Evolutionary conservation across 768 basidiomycete genomes (phyloP).

Genomic region (Ramaria rubella): DNA sequence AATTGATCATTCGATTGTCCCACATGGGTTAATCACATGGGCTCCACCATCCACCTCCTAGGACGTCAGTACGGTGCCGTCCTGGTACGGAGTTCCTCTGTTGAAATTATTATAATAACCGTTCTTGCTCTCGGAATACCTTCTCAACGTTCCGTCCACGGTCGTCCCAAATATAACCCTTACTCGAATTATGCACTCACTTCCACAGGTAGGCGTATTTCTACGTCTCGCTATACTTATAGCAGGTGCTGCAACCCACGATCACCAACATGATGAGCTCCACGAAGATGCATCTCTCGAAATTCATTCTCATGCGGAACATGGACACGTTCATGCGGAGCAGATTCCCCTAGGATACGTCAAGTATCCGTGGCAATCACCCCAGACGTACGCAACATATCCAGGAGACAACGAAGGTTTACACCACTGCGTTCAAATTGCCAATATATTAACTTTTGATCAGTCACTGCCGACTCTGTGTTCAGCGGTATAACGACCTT

Average conservation of each 20-base stretch:
- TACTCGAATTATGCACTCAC: conserved; percentile 2
- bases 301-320: conserved; percentile 20
- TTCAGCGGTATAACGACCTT: conserved; percentile 84
- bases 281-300: conserved; percentile 21
- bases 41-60: no score
- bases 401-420: conserved; percentile 54
- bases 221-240: conserved; percentile 23
- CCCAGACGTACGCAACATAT: conserved; percentile 33
- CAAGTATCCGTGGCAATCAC: conserved; percentile 51
- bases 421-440: neutral
- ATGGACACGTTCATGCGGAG: conserved; percentile 30
- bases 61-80: no score
- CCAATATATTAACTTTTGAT: neutral
- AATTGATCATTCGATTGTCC: no score
- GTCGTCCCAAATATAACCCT: neutral
- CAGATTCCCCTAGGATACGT: conserved; percentile 66
- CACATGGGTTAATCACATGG: no score
- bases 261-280: conserved; percentile 1
- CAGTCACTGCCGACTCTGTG: conserved; percentile 69
- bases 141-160: no score
- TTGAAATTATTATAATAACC: no score
- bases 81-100: no score
- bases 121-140: no score
- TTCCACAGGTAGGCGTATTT: conserved; percentile 21
- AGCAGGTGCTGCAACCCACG: neutral